Percentiles rank a stretch among this genome's conserved stretches.
These are phyloP conservation scores for Solanum aculeatissimum DNA, from an alignment of 305 asterid genomes.

Conservation along the genomic window DNA sequence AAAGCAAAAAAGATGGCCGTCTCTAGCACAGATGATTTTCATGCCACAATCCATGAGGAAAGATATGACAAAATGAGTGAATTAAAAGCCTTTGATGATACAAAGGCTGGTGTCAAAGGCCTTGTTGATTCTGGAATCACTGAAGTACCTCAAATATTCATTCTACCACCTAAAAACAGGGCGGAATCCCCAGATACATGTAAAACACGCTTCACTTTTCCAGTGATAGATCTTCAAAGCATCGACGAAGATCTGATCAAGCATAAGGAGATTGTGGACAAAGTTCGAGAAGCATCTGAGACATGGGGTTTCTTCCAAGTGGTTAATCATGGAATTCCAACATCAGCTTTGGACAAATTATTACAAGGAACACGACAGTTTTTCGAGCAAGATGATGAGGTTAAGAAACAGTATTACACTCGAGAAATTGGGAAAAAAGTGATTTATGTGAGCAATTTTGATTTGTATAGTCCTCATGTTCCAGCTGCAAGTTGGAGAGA, in stretches of 20 bases:
- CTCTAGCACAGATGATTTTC: neutral
- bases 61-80: neutral
- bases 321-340: constrained; percentile 30
- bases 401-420: constrained; percentile 35
- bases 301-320: constrained; percentile 47
- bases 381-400: constrained; percentile 36
- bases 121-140: neutral
- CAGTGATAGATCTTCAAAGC: neutral
- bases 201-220: neutral
- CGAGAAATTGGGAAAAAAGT: constrained; percentile 4
- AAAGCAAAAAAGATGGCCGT: neutral
- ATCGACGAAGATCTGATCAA: neutral
- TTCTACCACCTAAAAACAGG: neutral
- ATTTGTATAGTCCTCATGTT: constrained; percentile 14
- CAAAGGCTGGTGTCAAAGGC: neutral
- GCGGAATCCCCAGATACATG: neutral
- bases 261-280: neutral
- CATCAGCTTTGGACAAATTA: constrained; percentile 12
- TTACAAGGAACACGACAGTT: constrained; percentile 26
- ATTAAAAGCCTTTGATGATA: neutral
- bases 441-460: constrained; percentile 2
- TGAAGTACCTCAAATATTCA: neutral
- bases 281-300: neutral
- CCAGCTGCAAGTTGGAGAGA: constrained; percentile 40
- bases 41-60: neutral